Base-by-base conservation (phyloP, 139 green algal species). In the Chlorella sp. region DNA sequence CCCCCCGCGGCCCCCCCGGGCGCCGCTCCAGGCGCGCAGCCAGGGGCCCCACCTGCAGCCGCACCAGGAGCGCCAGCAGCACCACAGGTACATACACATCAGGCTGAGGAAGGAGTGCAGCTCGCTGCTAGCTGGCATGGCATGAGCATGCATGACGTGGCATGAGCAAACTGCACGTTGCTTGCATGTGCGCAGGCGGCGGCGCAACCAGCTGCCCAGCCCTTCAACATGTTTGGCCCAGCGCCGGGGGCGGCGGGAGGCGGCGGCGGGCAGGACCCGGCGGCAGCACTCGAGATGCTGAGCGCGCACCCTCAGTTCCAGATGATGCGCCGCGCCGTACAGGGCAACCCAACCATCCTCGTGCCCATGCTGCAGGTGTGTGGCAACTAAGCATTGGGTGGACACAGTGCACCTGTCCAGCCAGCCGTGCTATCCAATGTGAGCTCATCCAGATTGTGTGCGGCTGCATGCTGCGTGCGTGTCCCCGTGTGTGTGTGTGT, bases 191-290 rank as follows among this genome's bases (percentile, higher is more conserved):
- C 32, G 23, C 68, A 61, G 29, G 65, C 26, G 71, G 35, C 24
- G 71, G 80, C 33, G 59, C 26, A 80, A 86, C 63, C 26, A 80
- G 87, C 22, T 35, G 86, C 83, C 5, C 80, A 91, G 74, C 92
- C 93, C 1, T 89, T 98, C 70, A 88, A 98, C 82, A 93, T 98
- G 87, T 98, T 95, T 84, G 87, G 85, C 35, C n/a, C n/a, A n/a
- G 74, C 75, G 70, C 62, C 17, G 36, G 75, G 27, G 62, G 70
- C 35, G 10, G 60, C 33, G 3, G 76, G 49, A 20, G 74, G 42
- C 62, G 73, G 20, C 2, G 50, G 74, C 49, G 74, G 29, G 0
- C 80, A 59, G 27, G 83, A 66, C 22, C 82, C 65, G 5, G 83
- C 60, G 20, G 78, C n/a, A 76, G 55, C 34, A 29, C 83, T 99